Base-by-base conservation (phyloP, 2,329 filamentous ascomycete genomes). In the Alternaria dauci region DNA sequence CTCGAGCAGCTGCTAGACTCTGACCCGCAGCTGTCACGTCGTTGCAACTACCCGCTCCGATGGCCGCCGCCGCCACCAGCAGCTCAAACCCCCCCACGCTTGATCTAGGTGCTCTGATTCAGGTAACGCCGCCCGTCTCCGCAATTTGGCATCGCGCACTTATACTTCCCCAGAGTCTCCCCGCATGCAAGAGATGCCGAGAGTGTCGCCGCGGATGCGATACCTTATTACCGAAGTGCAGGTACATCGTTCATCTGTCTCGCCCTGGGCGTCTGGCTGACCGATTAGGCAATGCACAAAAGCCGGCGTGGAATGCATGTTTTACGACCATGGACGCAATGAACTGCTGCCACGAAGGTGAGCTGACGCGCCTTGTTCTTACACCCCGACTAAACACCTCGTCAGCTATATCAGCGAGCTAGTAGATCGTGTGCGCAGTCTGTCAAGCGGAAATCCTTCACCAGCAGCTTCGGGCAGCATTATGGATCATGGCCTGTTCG, bases 181-280 rank as follows among this genome's bases (percentile, higher is more conserved):
- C 75, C 47, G 75, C 75, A 54, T 78, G 75, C 60, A 76, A 75
- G 57, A 63, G 75, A 55, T 77, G 75, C 64, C 70, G 76, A 34
- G 73, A 78, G 32, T 76, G 74, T 58, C 73, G 76, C 53, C 72
- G 75, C 43, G 75, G 75, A 46, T 77, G 75, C 67, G 74, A 77
- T 63, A 75, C 74, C n/a, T 61, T 72, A 41, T 70, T 78, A 25
- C 76, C 76, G 51, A 76, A 73, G 54, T 78, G 76, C 70, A 70
- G 71, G 73, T 71, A 67, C 43, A 46, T 43, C 28, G 39, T 39
- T 54, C 23, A 48, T 39, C 36, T 36, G 38, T 59, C 43, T 39
- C 44, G 36, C 56, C 18, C 26, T 4, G 46, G 26, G 44, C 36
- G 25, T 48, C 48, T 38, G 39, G 55, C 68, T 67, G 53, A 65